These are phyloP conservation scores for Lachnellula hyalina DNA, from an alignment of 2,329 filamentous ascomycete species.

Conservation along the genomic window DNA sequence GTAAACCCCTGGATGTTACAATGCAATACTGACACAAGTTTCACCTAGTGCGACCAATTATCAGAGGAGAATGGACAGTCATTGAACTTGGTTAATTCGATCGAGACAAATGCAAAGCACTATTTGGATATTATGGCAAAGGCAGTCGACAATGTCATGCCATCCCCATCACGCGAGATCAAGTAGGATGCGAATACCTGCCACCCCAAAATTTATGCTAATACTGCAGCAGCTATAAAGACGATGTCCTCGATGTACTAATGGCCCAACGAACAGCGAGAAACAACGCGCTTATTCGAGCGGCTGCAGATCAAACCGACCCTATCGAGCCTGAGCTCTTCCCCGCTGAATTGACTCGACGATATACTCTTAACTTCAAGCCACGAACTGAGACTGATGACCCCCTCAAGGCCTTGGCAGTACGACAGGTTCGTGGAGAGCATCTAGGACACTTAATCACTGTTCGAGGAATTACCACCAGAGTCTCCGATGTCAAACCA, in stretches of 20 bases:
- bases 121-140: slow-evolving; percentile 89
- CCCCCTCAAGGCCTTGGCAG: slow-evolving; percentile 65
- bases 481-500: slow-evolving; percentile 96
- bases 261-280: slow-evolving; percentile 86
- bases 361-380: slow-evolving; percentile 96
- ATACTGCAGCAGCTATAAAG: slow-evolving; percentile 70
- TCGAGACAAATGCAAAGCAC: slow-evolving; percentile 88
- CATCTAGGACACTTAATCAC: slow-evolving; percentile 93
- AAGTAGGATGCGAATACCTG: slow-evolving; percentile 48
- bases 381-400: slow-evolving; percentile 70
- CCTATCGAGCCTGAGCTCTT: slow-evolving; percentile 72
- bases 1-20: slow-evolving; percentile 28
- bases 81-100: slow-evolving; percentile 71
- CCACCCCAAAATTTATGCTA: slow-evolving; percentile 11
- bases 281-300: slow-evolving; percentile 69
- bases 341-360: slow-evolving; percentile 82
- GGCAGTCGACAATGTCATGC: slow-evolving; percentile 84
- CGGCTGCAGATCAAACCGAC: slow-evolving; percentile 61
- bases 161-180: slow-evolving; percentile 68
- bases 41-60: slow-evolving; percentile 61
- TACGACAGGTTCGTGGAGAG: slow-evolving; percentile 86
- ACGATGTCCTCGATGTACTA: slow-evolving; percentile 93
- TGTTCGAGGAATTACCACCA: slow-evolving; percentile 85
- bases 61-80: slow-evolving; percentile 50
- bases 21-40: slow-evolving; percentile 5